Conservation (phyloP, 805 yeast genomes). For the Metschnikowia kunwiensis region DNA sequence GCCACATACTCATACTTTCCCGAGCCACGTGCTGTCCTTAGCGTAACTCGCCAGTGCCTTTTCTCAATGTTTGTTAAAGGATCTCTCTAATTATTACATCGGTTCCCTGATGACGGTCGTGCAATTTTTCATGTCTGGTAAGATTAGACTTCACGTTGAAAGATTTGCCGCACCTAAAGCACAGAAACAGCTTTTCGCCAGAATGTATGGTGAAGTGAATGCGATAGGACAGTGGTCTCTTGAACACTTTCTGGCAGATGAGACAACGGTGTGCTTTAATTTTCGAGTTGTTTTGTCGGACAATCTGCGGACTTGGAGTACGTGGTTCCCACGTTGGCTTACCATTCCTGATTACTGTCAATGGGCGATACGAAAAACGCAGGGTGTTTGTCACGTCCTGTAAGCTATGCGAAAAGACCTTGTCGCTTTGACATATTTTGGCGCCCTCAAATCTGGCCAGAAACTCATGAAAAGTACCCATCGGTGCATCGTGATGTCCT, state of each 20-base stretch:
- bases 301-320: constrained; percentile 1
- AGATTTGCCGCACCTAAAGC: constrained; percentile 57
- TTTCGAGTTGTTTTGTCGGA: constrained; percentile 1
- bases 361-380: too few relatives aligned
- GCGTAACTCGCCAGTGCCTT: not conserved
- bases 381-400: constrained; percentile 4
- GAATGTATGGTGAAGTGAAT: constrained; percentile 76
- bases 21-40: not conserved
- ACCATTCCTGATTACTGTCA: not conserved
- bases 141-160: constrained; percentile 79
- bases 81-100: not conserved
- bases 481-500: too few relatives aligned
- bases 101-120: constrained; percentile 24
- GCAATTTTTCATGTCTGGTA: constrained; percentile 75
- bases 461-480: too few relatives aligned
- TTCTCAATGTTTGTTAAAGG: not conserved
- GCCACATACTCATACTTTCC: too few relatives aligned
- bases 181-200: constrained; percentile 34
- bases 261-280: constrained; percentile 27
- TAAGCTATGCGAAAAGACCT: not conserved
- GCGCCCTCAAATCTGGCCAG: not conserved
- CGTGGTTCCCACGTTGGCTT: not conserved
- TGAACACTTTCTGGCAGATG: constrained; percentile 72
- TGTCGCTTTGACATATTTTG: not conserved
- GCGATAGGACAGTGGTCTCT: constrained; percentile 76